Evolutionary conservation across 2,329 filamentous ascomycete genomes (phyloP).

Genomic region (Fusarium coicis): DNA sequence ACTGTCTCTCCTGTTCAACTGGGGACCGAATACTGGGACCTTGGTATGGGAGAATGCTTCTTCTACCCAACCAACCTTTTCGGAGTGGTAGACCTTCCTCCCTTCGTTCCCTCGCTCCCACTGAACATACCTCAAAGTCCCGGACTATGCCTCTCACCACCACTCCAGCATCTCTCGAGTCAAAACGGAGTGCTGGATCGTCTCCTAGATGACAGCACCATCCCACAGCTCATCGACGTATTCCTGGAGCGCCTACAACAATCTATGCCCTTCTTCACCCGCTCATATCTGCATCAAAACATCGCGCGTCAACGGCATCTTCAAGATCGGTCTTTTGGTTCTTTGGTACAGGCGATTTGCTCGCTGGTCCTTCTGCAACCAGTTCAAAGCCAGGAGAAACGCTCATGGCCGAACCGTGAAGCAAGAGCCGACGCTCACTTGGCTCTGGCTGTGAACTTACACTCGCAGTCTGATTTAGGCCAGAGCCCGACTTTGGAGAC

Average conservation of each 20-base stretch:
- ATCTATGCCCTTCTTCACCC: neutral
- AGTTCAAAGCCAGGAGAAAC: neutral
- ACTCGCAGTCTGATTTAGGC: neutral
- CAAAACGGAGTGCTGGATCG: neutral
- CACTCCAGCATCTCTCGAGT: neutral
- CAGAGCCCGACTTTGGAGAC: neutral
- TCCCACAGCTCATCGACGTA: neutral
- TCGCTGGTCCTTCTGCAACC: neutral
- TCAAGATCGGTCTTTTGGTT: neutral
- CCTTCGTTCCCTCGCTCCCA: rapidly evolving
- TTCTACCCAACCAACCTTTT: neutral
- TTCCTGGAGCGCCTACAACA: neutral
- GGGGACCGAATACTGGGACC: neutral
- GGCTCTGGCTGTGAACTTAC: neutral
- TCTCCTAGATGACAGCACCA: neutral
- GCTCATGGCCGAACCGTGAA: neutral
- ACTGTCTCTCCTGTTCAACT: neutral
- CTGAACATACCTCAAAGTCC: rapidly evolving
- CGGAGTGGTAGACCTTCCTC: neutral
- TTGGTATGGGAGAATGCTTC: neutral
- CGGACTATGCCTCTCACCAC: rapidly evolving
- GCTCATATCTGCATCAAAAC: neutral
- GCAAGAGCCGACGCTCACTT: neutral
- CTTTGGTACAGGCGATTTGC: neutral
- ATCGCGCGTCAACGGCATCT: neutral